Evolutionary conservation across 257 asterid species (phyloP), one percentile per base, ranked within the genome.

Genomic region (Ilex asprella): DNA sequence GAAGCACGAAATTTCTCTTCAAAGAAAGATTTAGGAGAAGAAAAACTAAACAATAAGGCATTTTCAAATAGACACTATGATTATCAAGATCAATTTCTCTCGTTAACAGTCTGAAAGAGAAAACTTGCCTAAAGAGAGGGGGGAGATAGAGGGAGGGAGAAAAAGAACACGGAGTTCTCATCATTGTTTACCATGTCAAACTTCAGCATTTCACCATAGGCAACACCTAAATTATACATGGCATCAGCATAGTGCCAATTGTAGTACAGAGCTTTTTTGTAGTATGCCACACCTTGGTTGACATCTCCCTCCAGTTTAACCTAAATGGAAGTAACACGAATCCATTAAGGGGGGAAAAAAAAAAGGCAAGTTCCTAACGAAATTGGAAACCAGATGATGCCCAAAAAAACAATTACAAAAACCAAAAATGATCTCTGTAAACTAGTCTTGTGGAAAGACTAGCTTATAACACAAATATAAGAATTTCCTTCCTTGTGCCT

Each of bases 161-260:
- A 7, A 53, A 10, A 53, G 15, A 53, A 10, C 57, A 66, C 62
- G n/a, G 30, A 61, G 58, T 31, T 29, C 7, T 31, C 32, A 59
- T 60, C 58, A 49, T 63, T 67, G 74, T 72, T 81, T 87, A 93
- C 99, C 99, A 85, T 93, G 82, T 93, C 99, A 81, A 93, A 89
- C 75, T 85, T 84, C 78, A 93, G 89, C 97, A 89, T 90, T 84
- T 93, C 99, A 80, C 97, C 97, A 82, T 93, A 93, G 50, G 99
- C 99, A 74, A 93, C 99, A 8, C 99, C 99, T 65, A 93, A 86
- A 79, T 93, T 93, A 80, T 93, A 93, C 99, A 93, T 87, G 67
- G 99, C 99, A 82, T 93, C 99, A 67, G 99, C 97, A 69, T 93
- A 93, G 70, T 89, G 99, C 97, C 97, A 93, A 68, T 93, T 93